Evolutionary conservation across 1,139 yeast species (phyloP).

Genomic region (Magnusiomyces ingens): DNA sequence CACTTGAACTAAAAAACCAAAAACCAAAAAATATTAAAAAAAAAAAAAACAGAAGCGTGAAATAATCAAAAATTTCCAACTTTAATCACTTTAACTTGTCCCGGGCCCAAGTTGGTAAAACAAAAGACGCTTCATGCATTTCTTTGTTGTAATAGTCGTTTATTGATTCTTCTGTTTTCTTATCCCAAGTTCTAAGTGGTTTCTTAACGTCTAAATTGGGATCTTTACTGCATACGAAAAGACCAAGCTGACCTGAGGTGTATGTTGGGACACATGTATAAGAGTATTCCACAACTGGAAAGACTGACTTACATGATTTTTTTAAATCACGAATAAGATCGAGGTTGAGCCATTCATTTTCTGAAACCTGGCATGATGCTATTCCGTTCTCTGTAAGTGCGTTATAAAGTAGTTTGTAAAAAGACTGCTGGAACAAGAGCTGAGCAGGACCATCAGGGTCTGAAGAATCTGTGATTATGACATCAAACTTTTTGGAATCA

Average conservation of each 20-base stretch:
- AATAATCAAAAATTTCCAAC: too few species aligned
- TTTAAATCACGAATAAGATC: conserved; percentile 55
- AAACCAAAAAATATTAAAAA: too few species aligned
- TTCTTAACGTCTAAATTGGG: conserved; percentile 41
- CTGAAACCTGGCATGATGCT: conserved; percentile 87
- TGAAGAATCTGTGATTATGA: conserved; percentile 89
- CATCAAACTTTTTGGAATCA: conserved; percentile 46
- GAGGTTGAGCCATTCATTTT: conserved; percentile 86
- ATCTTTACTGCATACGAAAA: conserved; percentile 73
- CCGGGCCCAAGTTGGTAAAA: conserved; percentile 83
- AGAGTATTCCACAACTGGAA: conserved; percentile 69
- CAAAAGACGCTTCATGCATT: conserved; percentile 74
- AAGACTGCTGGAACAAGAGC: conserved; percentile 77
- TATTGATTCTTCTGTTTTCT: conserved; percentile 44
- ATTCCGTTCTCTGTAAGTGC: conserved; percentile 71
- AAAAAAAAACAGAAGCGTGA: too few species aligned
- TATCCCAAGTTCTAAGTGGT: conserved; percentile 49
- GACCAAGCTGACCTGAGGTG: conserved; percentile 93
- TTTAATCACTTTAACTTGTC: conserved; percentile 25
- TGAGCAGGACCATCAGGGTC: conserved; percentile 99
- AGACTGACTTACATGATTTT: conserved; percentile 59
- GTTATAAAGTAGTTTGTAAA: conserved; percentile 62
- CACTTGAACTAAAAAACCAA: too few species aligned
- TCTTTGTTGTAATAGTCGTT: conserved; percentile 67
- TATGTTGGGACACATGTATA: conserved; percentile 91